These are phyloP conservation scores for Chaetoceros muelleri DNA, from an alignment of 108 stramenopile genomes.

Conservation along the genomic window DNA sequence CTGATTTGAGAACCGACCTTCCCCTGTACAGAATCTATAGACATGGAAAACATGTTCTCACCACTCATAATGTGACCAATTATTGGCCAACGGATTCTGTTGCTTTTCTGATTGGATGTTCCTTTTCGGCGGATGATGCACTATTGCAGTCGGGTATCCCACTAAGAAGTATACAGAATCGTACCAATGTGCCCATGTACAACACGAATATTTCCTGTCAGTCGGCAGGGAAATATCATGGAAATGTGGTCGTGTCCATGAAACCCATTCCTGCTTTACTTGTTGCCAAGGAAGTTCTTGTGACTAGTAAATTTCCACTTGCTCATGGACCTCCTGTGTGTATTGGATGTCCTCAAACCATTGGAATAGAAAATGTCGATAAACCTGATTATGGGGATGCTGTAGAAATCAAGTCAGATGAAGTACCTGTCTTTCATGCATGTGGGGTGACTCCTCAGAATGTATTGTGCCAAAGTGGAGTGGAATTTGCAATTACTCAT, in stretches of 20 bases:
- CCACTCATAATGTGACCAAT: conserved; percentile 45
- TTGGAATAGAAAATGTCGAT: conserved; percentile 56
- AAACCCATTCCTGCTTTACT: conserved; percentile 64
- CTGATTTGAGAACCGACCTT: conserved; percentile 60
- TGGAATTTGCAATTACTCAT: conserved; percentile 79
- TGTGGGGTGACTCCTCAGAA: conserved; percentile 88
- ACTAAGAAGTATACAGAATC: conserved; percentile 53
- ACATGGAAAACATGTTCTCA: conserved; percentile 47
- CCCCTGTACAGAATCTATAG: conserved; percentile 69
- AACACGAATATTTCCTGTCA: conserved; percentile 51
- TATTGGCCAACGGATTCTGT: conserved; percentile 69
- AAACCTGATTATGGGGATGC: conserved; percentile 78
- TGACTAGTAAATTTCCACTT: conserved; percentile 60
- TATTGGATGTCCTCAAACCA: conserved; percentile 55
- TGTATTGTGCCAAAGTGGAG: conserved; percentile 55
- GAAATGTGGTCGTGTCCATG: conserved; percentile 82
- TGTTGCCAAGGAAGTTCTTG: conserved; percentile 57
- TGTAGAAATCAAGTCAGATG: conserved; percentile 43
- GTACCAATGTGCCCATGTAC: conserved; percentile 88
- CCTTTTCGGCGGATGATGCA: conserved; percentile 76
- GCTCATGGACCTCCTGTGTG: conserved; percentile 85
- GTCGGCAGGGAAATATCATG: conserved; percentile 52
- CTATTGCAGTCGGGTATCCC: conserved; percentile 59
- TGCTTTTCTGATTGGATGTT: conserved; percentile 80
- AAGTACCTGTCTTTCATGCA: conserved; percentile 87